A percentile compares a stretch with the other conserved stretches of the same genome.
Conservation (phyloP, 352 stramenopile genomes). For the Phytophthora agathidicida region DNA sequence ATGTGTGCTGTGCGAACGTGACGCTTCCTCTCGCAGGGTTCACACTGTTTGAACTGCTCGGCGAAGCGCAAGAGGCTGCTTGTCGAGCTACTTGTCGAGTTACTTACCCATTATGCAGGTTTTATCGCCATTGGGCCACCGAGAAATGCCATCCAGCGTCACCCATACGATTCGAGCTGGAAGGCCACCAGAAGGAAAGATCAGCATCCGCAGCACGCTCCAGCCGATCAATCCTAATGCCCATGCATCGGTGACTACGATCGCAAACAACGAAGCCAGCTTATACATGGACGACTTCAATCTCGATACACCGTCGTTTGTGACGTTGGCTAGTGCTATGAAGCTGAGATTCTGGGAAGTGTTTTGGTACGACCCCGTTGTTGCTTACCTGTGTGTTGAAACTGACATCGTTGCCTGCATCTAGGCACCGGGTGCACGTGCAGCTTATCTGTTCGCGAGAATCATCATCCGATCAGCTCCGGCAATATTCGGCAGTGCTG, state of each 20-base stretch:
- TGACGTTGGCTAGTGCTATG: conserved; percentile 31
- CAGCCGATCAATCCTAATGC: conserved; percentile 22
- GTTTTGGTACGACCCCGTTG: conserved; percentile 21
- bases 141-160: conserved; percentile 15
- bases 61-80: conserved; percentile 7
- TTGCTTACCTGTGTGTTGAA: not conserved
- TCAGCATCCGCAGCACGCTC: conserved; percentile 3
- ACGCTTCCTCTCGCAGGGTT: not conserved
- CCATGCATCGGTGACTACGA: conserved; percentile 12
- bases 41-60: conserved; percentile 16
- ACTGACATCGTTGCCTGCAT: not conserved
- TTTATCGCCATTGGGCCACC: conserved; percentile 8
- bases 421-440: conserved; percentile 19
- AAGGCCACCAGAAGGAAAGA: conserved; percentile 2
- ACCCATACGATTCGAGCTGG: not conserved
- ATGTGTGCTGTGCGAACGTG: not conserved
- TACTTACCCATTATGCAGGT: conserved; percentile 6
- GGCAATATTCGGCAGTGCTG: conserved; percentile 23
- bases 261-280: conserved; percentile 35
- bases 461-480: conserved; percentile 13
- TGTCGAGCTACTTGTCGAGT: conserved; percentile 9
- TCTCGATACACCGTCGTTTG: conserved; percentile 23
- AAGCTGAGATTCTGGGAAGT: conserved; percentile 29
- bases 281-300: conserved; percentile 33
- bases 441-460: conserved; percentile 31